Percentiles rank a stretch among this genome's conserved stretches.
phyloP scores from a whole-genome alignment of 345 rosid genomes.

The Lumnitzera racemosa region DNA sequence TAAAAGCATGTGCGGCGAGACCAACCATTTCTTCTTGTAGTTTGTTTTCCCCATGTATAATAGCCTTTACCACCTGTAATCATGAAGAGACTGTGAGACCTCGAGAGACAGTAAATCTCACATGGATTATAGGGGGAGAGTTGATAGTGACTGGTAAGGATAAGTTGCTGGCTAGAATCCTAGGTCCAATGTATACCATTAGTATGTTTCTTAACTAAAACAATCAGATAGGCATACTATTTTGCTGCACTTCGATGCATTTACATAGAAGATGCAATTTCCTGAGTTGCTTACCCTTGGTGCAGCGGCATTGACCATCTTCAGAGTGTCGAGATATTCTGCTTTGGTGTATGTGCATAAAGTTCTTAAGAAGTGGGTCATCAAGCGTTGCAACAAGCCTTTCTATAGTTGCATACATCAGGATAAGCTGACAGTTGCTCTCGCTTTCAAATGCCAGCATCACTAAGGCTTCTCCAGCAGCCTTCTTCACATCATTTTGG shows the following conservation, averaged over 20 bases:
- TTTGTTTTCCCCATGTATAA: conserved; percentile 49
- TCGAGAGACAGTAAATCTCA: not conserved
- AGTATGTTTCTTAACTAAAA: too few relatives aligned
- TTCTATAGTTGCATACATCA: conserved; percentile 39
- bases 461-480: conserved; percentile 80
- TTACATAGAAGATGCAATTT: too few relatives aligned
- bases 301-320: conserved; percentile 44
- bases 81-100: not conserved
- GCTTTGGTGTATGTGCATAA: conserved; percentile 42
- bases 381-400: conserved; percentile 49
- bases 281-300: conserved; percentile 41
- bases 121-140: too few relatives aligned
- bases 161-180: too few relatives aligned
- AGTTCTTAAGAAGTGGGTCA: conserved; percentile 38
- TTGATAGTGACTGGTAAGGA: too few relatives aligned
- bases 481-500: conserved; percentile 35
- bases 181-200: too few relatives aligned
- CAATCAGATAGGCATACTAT: too few relatives aligned
- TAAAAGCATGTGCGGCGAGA: conserved; percentile 48
- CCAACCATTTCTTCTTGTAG: conserved; percentile 81
- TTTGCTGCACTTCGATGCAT: too few relatives aligned
- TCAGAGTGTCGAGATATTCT: conserved; percentile 40
- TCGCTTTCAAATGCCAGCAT: conserved; percentile 72
- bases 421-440: conserved; percentile 51
- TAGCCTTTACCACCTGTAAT: conserved; percentile 58